A percentile compares a stretch with the other conserved stretches of the same genome.
Conservation (phyloP, 176 grass and related monocot species). For the Echinochloa phyllopogon region DNA sequence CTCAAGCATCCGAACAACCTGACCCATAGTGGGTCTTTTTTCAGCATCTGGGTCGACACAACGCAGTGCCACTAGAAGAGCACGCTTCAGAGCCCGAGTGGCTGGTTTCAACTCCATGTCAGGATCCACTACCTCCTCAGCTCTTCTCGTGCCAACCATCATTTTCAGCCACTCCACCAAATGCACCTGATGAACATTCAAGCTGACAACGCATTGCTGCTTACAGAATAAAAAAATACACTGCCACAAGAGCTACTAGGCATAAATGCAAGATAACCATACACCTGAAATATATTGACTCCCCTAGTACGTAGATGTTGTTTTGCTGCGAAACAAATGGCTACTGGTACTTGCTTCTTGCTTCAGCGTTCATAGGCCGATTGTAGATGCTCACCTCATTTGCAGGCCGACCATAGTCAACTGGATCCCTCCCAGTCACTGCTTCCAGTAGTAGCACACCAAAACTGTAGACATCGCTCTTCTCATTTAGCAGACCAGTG, state of each 20-base stretch:
- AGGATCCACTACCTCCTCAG: slow-evolving; percentile 70
- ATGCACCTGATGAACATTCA: slow-evolving; percentile 48
- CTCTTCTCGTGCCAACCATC: slow-evolving; percentile 67
- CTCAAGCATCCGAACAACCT: slow-evolving; percentile 75
- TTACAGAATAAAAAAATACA: neutral
- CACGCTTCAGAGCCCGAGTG: slow-evolving; percentile 64
- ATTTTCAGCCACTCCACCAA: slow-evolving; percentile 82
- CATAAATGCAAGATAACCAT: neutral
- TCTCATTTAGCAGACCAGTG: slow-evolving; percentile 80
- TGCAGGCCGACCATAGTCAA: slow-evolving; percentile 74
- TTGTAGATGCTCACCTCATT: slow-evolving; percentile 57
- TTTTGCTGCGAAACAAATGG: neutral
- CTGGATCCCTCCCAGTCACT: slow-evolving; percentile 79
- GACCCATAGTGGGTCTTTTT: slow-evolving; percentile 74
- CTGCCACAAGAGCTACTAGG: neutral
- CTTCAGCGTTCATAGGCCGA: neutral
- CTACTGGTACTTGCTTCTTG: neutral
- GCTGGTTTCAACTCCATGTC: slow-evolving; percentile 67
- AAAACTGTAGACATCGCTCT: slow-evolving; percentile 83
- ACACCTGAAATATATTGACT: neutral
- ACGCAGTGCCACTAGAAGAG: slow-evolving; percentile 67
- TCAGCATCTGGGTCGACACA: slow-evolving; percentile 74
- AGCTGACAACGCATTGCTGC: neutral
- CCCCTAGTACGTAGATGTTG: neutral
- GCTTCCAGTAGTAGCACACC: slow-evolving; percentile 74